phyloP scores from a whole-genome alignment of 257 asterid species.

The Petrea volubilis region DNA sequence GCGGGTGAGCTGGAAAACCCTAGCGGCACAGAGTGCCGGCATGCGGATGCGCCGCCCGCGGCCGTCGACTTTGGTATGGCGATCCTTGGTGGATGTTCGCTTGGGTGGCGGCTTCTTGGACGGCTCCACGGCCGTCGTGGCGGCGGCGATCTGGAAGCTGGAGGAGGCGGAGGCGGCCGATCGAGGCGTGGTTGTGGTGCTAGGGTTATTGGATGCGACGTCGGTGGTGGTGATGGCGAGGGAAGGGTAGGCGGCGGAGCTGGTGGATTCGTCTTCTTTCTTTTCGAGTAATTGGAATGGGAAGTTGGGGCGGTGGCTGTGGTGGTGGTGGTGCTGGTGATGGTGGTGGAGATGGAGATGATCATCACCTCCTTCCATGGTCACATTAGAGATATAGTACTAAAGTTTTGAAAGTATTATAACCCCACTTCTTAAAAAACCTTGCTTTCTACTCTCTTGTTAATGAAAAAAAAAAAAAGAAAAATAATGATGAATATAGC shows the following conservation, averaged over 20 bases:
- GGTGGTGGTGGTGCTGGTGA: constrained; percentile 43
- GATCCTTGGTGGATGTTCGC: constrained; percentile 82
- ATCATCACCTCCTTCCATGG: constrained; percentile 89
- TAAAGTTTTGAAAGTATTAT: not conserved
- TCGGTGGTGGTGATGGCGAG: constrained; percentile 34
- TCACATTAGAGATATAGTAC: constrained; percentile 46
- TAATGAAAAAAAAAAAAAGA: not conserved
- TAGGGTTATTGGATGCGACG: constrained; percentile 49
- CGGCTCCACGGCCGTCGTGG: constrained; percentile 33
- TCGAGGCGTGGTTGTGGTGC: constrained; percentile 24
- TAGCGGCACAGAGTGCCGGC: constrained; percentile 95
- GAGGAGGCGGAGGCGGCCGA: constrained; percentile 36
- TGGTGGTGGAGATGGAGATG: constrained; percentile 66
- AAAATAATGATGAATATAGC: no score
- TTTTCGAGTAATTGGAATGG: constrained; percentile 90
- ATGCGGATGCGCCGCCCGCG: constrained; percentile 94
- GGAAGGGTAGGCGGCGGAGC: constrained; percentile 40
- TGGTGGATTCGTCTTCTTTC: constrained; percentile 54
- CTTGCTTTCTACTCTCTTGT: constrained; percentile 6
- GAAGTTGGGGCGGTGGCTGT: constrained; percentile 54
- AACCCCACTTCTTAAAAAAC: constrained; percentile 30
- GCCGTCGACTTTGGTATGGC: constrained; percentile 93
- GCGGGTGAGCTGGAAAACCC: constrained; percentile 95
- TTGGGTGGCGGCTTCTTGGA: constrained; percentile 74
- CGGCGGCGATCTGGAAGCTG: constrained; percentile 38